These are phyloP conservation scores for Apiospora aurea DNA, from an alignment of 2,329 filamentous ascomycete genomes.

Conservation along the genomic window DNA sequence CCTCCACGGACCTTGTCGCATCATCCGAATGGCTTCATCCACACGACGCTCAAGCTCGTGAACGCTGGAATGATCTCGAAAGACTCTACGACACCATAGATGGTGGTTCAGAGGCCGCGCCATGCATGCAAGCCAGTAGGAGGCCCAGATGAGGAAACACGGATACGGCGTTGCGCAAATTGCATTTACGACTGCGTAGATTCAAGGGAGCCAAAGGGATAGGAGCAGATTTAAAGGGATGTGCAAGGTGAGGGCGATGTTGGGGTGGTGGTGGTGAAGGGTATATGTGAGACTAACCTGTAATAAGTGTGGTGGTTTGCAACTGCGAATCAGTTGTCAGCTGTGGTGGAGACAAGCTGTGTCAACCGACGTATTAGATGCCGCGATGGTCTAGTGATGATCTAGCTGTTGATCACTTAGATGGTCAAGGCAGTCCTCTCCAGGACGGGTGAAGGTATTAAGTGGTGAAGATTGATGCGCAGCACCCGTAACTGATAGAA, in stretches of 20 bases:
- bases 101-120: conserved; percentile 14
- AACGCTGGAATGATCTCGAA: conserved; percentile 18
- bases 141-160: conserved; percentile 2
- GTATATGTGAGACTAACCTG: conserved; percentile 20
- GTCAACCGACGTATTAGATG: conserved; percentile 10
- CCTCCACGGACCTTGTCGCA: neutral
- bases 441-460: neutral
- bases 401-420: conserved; percentile 13
- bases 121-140: conserved; percentile 4
- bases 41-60: conserved; percentile 10
- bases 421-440: neutral
- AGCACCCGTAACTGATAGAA: neutral
- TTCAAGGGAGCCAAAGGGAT: neutral
- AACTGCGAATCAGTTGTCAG: conserved; percentile 15
- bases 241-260: conserved; percentile 3
- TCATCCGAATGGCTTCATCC: conserved; percentile 13
- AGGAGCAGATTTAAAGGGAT: neutral
- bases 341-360: conserved; percentile 17
- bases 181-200: conserved; percentile 10
- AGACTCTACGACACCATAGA: conserved; percentile 19
- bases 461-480: neutral
- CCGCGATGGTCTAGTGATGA: conserved; percentile 14
- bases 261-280: neutral
- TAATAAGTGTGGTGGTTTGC: conserved; percentile 20
- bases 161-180: conserved; percentile 18